Conservation (phyloP, 129 eudicot species). For the Flaveria linearis region DNA sequence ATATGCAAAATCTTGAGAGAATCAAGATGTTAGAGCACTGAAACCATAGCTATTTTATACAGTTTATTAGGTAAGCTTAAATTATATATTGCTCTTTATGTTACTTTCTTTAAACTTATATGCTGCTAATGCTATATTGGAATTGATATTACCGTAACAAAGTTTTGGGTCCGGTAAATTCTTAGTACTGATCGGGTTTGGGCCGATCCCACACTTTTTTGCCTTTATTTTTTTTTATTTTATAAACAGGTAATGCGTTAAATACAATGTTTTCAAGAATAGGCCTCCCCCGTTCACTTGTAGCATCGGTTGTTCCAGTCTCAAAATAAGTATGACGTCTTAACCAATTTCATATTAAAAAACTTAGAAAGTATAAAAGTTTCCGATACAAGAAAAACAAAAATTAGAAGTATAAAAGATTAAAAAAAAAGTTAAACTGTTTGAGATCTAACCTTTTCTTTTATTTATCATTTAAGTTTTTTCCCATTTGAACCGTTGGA, state of each 20-base stretch:
- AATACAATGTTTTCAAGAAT: neutral
- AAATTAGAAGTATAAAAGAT: too few species aligned
- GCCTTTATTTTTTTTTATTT: too few species aligned
- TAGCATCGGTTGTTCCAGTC: too few species aligned
- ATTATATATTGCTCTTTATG: neutral
- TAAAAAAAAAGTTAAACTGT: too few species aligned
- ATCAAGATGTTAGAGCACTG: conserved; percentile 72
- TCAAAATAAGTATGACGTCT: too few species aligned
- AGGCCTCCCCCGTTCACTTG: too few species aligned
- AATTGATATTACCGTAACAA: neutral
- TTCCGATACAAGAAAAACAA: too few species aligned
- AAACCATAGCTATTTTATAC: conserved; percentile 11
- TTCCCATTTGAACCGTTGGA: too few species aligned
- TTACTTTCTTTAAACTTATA: neutral
- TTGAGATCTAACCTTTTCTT: too few species aligned
- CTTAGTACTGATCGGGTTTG: neutral
- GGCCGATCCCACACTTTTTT: neutral
- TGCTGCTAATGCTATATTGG: neutral
- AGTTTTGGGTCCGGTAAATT: neutral
- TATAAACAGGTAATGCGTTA: neutral
- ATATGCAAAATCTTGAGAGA: conserved; percentile 77
- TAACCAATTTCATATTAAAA: too few species aligned
- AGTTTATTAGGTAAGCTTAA: neutral
- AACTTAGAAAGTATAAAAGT: too few species aligned
- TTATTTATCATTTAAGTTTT: too few species aligned